Conservation (phyloP, 768 basidiomycete genomes). For the Baorangia bicolor region DNA sequence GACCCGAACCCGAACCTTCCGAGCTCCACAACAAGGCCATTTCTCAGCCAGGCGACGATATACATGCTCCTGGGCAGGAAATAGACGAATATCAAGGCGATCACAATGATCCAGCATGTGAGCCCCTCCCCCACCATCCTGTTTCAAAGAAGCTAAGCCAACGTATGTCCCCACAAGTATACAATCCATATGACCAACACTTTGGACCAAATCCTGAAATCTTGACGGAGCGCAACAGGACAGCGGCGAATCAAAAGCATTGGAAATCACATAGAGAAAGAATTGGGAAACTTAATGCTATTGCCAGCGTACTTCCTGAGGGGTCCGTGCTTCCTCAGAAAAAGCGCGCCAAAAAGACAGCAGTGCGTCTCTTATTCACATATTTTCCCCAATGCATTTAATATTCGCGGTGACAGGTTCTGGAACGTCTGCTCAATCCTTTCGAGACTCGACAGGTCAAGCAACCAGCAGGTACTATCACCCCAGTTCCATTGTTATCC, state of each 20-base stretch:
- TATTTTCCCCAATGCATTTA: background rate
- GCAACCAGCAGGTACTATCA: slow-evolving; percentile 47
- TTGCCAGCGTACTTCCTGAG: slow-evolving; percentile 47
- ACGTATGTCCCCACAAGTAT: slow-evolving; percentile 6
- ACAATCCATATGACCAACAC: slow-evolving; percentile 67
- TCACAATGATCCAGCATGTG: slow-evolving; percentile 28
- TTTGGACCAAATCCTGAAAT: slow-evolving; percentile 62
- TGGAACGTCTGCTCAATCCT: slow-evolving; percentile 54
- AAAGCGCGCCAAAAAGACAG: slow-evolving; percentile 23
- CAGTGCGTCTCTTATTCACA: slow-evolving; percentile 17
- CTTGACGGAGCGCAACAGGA: slow-evolving; percentile 49
- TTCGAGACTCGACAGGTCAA: slow-evolving; percentile 56
- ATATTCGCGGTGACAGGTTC: slow-evolving; percentile 40
- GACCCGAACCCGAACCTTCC: slow-evolving; percentile 8
- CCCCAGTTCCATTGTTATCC: background rate
- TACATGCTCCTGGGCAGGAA: slow-evolving; percentile 29
- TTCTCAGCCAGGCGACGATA: slow-evolving; percentile 20
- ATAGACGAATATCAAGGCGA: slow-evolving; percentile 28
- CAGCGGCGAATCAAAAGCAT: slow-evolving; percentile 49
- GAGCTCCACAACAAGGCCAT: background rate
- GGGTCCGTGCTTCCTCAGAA: slow-evolving; percentile 33
- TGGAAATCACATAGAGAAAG: slow-evolving; percentile 57
- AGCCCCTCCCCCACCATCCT: background rate
- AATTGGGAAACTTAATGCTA: slow-evolving; percentile 51
- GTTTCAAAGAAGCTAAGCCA: background rate